Evolutionary conservation across 1,284 basidiomycete species (phyloP), one percentile per base, ranked within the genome.

Genomic region (Apiotrichum porosum): DNA sequence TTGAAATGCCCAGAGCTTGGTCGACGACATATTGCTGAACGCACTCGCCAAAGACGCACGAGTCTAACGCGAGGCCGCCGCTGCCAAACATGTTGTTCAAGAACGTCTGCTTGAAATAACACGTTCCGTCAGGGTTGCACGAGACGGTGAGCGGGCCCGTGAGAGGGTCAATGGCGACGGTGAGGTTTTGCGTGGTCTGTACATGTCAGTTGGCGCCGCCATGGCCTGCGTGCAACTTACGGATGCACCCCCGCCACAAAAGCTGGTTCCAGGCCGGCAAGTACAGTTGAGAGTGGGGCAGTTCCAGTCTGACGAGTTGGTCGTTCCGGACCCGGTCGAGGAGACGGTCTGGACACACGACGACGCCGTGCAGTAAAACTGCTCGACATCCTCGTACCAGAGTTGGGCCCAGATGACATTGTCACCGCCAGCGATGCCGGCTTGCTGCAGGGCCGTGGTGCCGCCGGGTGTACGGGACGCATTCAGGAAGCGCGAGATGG

Each of bases 31-130:
- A 80, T 66, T 92, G 87, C 9, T 79, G 72, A 15, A 93, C 82
- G 65, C 90, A 94, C 71, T 95, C 91, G 22, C 91, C 91, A 58
- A 85, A 89, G 0, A 72, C 73, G 69, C 90, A 94, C 0, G 79
- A 80, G 42, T 78, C 77, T 13, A 95, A 75, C 3, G 76, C 65
- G 8, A 95, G 79, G 0, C 90, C 91, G 22, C 69, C 65, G 0
- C 78, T 61, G 10, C 89, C 90, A 57, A 94, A 92, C 3, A 93
- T 65, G 6, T 61, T 54, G 30, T 83, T 71, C 15, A 95, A 74
- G 21, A 79, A 73, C 3, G 67, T 57, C 66, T 93, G 88, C 62
- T 85, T 80, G 78, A 95, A 93, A 9, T 78, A 68, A 69, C 90
- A 95, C 4, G 76, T 75, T 3, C 80, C 79, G 2, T 77, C 77